phyloP scores from a whole-genome alignment of 2,329 filamentous ascomycete species.

The Parastagonospora avenae region DNA sequence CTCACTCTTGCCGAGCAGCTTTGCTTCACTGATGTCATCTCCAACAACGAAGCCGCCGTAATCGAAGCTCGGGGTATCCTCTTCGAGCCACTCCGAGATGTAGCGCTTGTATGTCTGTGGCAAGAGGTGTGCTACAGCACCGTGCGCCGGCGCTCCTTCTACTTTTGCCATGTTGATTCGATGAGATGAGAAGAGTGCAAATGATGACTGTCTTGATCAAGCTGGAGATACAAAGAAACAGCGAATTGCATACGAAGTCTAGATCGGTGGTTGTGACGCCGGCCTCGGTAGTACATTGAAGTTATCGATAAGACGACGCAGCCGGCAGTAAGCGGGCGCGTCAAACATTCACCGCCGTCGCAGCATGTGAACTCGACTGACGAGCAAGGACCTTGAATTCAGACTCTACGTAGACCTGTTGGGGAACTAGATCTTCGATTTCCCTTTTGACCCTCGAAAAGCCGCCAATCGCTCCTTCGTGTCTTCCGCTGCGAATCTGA shows the following conservation, averaged over 20 bases:
- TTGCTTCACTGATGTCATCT: constrained; percentile 58
- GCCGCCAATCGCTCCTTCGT: constrained; percentile 15
- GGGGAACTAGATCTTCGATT: constrained; percentile 9
- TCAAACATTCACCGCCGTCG: background rate
- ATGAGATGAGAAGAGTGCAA: background rate
- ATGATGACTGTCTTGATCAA: background rate
- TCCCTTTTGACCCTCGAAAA: constrained; percentile 14
- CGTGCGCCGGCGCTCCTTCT: constrained; percentile 62
- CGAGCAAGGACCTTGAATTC: too few relatives aligned
- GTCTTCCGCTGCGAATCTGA: constrained; percentile 13
- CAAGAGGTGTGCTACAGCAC: constrained; percentile 73
- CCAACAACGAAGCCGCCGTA: constrained; percentile 98
- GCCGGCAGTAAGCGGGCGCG: constrained; percentile 26
- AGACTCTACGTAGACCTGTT: too few relatives aligned
- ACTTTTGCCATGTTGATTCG: constrained; percentile 16
- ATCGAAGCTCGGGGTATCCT: constrained; percentile 96
- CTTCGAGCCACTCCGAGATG: constrained; percentile 84
- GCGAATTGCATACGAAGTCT: background rate
- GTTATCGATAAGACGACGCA: constrained; percentile 4
- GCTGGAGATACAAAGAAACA: background rate
- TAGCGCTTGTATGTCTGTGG: constrained; percentile 83
- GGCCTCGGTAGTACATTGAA: background rate
- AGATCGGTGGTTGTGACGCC: background rate
- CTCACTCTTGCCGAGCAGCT: constrained; percentile 62
- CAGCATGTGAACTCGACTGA: too few relatives aligned